A percentile compares a stretch with the other conserved stretches of the same genome.
Conservation (phyloP, 371 early-diverging fungal genomes). For the Mortierella sp. region DNA sequence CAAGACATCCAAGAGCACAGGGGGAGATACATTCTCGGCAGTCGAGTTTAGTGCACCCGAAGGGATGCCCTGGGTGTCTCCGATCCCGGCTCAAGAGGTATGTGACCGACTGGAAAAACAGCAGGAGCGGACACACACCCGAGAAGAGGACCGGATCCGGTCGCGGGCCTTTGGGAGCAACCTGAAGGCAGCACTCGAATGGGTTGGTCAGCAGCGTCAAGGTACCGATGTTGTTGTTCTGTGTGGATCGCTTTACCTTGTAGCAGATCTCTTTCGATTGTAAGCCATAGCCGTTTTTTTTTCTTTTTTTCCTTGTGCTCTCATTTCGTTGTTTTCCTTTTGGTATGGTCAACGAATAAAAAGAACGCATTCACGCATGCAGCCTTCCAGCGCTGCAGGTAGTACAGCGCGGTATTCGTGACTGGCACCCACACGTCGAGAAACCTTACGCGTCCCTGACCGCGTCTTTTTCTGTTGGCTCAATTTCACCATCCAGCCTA, state of each 20-base stretch:
- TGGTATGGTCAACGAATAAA: neutral
- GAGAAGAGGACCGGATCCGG: constrained; percentile 15
- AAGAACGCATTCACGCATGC: constrained; percentile 5
- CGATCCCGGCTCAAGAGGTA: constrained; percentile 59
- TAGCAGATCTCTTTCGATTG: constrained; percentile 78
- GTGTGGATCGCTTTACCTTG: constrained; percentile 91
- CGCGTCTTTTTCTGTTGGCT: neutral
- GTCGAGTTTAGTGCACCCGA: constrained; percentile 82
- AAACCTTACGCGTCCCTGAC: neutral
- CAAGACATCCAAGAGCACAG: constrained; percentile 18
- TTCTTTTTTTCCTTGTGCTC: constrained; percentile 1
- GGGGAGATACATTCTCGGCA: constrained; percentile 77
- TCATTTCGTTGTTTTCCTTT: neutral
- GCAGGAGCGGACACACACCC: constrained; percentile 17
- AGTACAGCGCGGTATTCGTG: neutral
- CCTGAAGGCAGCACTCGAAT: constrained; percentile 47
- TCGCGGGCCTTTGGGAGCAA: constrained; percentile 32
- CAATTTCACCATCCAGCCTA: neutral
- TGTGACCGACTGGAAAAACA: constrained; percentile 44
- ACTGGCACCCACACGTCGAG: neutral
- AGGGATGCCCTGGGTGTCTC: constrained; percentile 91
- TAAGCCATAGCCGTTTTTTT: constrained; percentile 25
- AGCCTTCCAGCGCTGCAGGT: neutral
- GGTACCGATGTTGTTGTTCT: constrained; percentile 69
- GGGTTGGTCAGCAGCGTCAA: constrained; percentile 31